phyloP scores from a whole-genome alignment of 495 filamentous ascomycete species.

The Filosporella fistucella region DNA sequence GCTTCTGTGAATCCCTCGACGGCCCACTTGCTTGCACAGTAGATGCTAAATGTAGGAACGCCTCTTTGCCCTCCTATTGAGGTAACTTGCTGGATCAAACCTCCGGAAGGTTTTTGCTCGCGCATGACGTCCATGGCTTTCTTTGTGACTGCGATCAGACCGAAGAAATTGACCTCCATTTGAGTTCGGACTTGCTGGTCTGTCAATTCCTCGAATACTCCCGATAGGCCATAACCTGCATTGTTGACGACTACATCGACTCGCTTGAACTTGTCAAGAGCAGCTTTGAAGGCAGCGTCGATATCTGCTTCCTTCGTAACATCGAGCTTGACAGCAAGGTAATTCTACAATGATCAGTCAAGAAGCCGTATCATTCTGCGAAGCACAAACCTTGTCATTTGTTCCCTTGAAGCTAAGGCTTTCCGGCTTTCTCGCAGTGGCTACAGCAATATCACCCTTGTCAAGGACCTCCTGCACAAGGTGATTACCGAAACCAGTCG shows the following conservation, averaged over 20 bases:
- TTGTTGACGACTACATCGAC: slow-evolving; percentile 57
- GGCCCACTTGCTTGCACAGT: slow-evolving; percentile 52
- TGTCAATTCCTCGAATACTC: slow-evolving; percentile 40
- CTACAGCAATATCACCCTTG: slow-evolving; percentile 33
- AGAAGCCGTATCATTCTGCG: too few relatives aligned
- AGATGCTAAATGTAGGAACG: slow-evolving; percentile 42
- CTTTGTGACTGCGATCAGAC: slow-evolving; percentile 37
- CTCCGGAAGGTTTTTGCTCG: slow-evolving; percentile 36
- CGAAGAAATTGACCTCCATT: slow-evolving; percentile 54
- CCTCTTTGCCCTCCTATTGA: slow-evolving; percentile 46
- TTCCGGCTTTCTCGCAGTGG: slow-evolving; percentile 32
- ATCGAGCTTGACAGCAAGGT: slow-evolving; percentile 38
- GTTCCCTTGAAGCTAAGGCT: slow-evolving; percentile 22
- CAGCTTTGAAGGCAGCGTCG: slow-evolving; percentile 31
- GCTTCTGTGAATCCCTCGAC: slow-evolving; percentile 53
- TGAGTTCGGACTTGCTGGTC: slow-evolving; percentile 34
- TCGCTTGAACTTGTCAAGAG: slow-evolving; percentile 32
- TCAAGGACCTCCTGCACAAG: slow-evolving; percentile 32
- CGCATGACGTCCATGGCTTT: slow-evolving; percentile 43
- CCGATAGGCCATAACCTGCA: slow-evolving; percentile 43
- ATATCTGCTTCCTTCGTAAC: slow-evolving; percentile 43
- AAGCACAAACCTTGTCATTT: slow-evolving; percentile 10
- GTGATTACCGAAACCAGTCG: slow-evolving; percentile 32
- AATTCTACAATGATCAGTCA: slow-evolving; percentile 27
- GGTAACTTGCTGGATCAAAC: slow-evolving; percentile 48